phyloP scores from a whole-genome alignment of 345 rosid species.

The Populus alba region DNA sequence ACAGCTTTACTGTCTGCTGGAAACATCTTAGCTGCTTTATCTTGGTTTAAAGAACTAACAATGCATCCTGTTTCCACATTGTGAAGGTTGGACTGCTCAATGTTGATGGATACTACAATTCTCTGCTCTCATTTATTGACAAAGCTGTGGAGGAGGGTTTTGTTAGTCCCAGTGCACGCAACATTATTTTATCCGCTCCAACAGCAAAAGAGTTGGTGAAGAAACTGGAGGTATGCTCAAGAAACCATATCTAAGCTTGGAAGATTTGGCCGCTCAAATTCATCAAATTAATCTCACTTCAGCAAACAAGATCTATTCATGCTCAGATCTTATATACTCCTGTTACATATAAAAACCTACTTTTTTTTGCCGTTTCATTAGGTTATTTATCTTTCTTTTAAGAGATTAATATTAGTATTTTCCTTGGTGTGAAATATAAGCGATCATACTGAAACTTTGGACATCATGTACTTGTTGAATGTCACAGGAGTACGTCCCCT shows the following conservation, averaged over 20 bases:
- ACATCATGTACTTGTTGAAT: not conserved
- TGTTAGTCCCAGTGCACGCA: constrained; percentile 74
- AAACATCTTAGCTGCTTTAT: not conserved
- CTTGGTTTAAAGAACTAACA: constrained; percentile 12
- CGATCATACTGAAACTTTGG: not conserved
- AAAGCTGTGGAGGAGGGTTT: constrained; percentile 99
- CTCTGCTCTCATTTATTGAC: constrained; percentile 87
- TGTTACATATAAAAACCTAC: not conserved
- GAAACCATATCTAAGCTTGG: not conserved
- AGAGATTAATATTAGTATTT: not conserved
- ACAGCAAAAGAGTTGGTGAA: constrained; percentile 78
- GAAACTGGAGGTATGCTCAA: constrained; percentile 70
- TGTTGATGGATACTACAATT: constrained; percentile 98
- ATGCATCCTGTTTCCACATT: constrained; percentile 3
- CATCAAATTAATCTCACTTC: not conserved
- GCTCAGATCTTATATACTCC: not conserved
- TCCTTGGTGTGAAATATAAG: not conserved
- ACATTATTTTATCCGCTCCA: constrained; percentile 87
- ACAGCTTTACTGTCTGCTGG: not conserved
- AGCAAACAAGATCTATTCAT: not conserved
- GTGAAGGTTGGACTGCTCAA: constrained; percentile 92
- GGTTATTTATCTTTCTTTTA: not conserved
- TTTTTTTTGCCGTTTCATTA: not conserved
- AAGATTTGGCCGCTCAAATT: not conserved
- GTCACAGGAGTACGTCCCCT: constrained; percentile 78